phyloP scores from a whole-genome alignment of 2,329 filamentous ascomycete species.

The Beauveria rudraprayagi region DNA sequence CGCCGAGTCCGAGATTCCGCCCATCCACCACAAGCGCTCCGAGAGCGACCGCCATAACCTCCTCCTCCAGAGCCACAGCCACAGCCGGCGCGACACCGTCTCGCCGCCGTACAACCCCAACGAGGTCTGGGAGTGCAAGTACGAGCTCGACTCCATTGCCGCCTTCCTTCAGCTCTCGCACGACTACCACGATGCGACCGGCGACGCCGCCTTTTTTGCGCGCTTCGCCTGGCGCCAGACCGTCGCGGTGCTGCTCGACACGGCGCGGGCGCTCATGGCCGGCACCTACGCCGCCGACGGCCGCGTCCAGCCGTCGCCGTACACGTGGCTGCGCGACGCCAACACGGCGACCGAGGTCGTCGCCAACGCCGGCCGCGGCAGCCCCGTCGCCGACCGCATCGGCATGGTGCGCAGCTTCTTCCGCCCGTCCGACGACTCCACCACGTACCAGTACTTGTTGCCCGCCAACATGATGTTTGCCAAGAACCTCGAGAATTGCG shows the following conservation, averaged over 20 bases:
- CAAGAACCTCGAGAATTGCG: slow-evolving; percentile 46
- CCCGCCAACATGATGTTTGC: slow-evolving; percentile 84
- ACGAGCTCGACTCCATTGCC: slow-evolving; percentile 85
- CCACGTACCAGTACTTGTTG: slow-evolving; percentile 78
- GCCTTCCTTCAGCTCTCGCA: slow-evolving; percentile 76
- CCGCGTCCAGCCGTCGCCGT: slow-evolving; percentile 49
- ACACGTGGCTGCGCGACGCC: slow-evolving; percentile 70
- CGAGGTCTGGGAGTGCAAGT: slow-evolving; percentile 90
- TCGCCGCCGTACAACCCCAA: slow-evolving; percentile 58
- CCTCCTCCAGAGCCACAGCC: background rate
- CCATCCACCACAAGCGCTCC: slow-evolving; percentile 14
- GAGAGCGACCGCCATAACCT: background rate
- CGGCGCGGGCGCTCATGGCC: slow-evolving; percentile 61
- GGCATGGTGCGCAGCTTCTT: slow-evolving; percentile 83
- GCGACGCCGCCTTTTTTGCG: slow-evolving; percentile 65
- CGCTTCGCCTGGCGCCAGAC: slow-evolving; percentile 66
- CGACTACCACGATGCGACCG: slow-evolving; percentile 69
- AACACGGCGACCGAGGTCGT: slow-evolving; percentile 74
- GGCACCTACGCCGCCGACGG: slow-evolving; percentile 63
- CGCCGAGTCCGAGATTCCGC: slow-evolving; percentile 47
- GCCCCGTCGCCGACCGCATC: slow-evolving; percentile 70
- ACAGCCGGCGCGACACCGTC: slow-evolving; percentile 39
- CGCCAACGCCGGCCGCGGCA: slow-evolving; percentile 66
- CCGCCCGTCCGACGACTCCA: slow-evolving; percentile 82
- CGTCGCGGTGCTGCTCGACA: slow-evolving; percentile 58